Evolutionary conservation across 257 asterid species (phyloP), one percentile per base, ranked within the genome.

Genomic region (Nicotiana paniculata): DNA sequence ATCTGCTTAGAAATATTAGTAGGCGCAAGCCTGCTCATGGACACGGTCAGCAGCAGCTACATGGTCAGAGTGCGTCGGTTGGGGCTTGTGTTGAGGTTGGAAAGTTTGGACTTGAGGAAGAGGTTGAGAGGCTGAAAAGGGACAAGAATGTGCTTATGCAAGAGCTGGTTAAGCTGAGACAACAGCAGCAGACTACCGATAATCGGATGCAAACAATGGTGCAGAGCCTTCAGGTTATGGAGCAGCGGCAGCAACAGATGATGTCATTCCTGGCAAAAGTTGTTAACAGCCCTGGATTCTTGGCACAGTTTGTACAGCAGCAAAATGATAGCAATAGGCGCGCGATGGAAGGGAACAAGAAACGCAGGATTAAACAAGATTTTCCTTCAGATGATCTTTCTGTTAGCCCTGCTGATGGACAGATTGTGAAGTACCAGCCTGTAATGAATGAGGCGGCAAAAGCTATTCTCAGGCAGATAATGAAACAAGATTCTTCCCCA

Each of bases 191-290:
- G 81, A 3, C 97, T 43, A 93, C 97, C 2, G 97, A 95, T 66
- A 85, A 83, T 68, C 97, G 93, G 87, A 53, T 95, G 76, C 97
- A 92, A 70, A 77, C 91, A 18, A 90, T 91, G 93, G 94, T 90
- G 32, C 93, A 91, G 82, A 93, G 91, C 46, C 94, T 95, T 82
- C 97, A 95, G 84, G 96, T 95, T 66, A 95, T 95, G 99, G 99
- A 95, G 81, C 99, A 93, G 78, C 90, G 98, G 55, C 99, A 95
- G 69, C 98, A 93, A 77, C 97, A 93, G 82, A 93, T 95, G 97
- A 95, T 95, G 98, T 90, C 97, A 12, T 95, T 95, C 89, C 89
- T 95, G 37, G 97, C 97, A n/a, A 95, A 95, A 80, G 98, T 97
- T 6, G 95, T 95, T 63, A 95, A 95, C 86, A 93, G 95, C 86